Percentiles rank a stretch among this genome's conserved stretches.
These are phyloP conservation scores for Mrakia blollopis DNA, from an alignment of 768 basidiomycete genomes.

Conservation along the genomic window DNA sequence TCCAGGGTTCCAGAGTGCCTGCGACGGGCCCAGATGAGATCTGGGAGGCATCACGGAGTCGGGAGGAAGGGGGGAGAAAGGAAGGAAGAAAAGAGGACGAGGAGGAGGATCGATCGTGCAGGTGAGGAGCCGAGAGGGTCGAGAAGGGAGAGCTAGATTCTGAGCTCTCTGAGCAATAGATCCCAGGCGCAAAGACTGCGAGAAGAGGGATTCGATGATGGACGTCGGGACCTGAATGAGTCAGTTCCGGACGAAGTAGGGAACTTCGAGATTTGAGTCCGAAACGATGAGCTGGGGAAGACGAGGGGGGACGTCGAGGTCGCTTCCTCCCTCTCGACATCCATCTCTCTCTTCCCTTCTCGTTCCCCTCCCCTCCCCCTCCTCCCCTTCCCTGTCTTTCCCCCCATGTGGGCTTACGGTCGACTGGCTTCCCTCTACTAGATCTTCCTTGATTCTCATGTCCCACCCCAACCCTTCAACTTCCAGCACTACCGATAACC, in stretches of 20 bases:
- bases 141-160: neutral
- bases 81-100: neutral
- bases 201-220: neutral
- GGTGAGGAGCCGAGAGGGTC: neutral
- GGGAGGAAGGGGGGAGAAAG: neutral
- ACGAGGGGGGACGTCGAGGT: neutral
- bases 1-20: slow-evolving; percentile 5
- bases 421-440: neutral
- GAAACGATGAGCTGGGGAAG: neutral
- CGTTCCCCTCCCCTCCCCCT: too few relatives aligned
- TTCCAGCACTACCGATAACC: neutral
- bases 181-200: too few relatives aligned
- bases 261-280: neutral
- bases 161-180: too few relatives aligned
- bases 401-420: slow-evolving; percentile 1
- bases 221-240: neutral
- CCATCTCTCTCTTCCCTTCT: too few relatives aligned
- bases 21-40: neutral
- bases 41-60: neutral
- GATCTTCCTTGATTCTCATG: neutral
- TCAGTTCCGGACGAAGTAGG: neutral
- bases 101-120: neutral
- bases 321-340: neutral
- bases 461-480: neutral
- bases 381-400: neutral